phyloP scores from a whole-genome alignment of 2,329 filamentous ascomycete species.

The Davidsoniella neocaledoniae region DNA sequence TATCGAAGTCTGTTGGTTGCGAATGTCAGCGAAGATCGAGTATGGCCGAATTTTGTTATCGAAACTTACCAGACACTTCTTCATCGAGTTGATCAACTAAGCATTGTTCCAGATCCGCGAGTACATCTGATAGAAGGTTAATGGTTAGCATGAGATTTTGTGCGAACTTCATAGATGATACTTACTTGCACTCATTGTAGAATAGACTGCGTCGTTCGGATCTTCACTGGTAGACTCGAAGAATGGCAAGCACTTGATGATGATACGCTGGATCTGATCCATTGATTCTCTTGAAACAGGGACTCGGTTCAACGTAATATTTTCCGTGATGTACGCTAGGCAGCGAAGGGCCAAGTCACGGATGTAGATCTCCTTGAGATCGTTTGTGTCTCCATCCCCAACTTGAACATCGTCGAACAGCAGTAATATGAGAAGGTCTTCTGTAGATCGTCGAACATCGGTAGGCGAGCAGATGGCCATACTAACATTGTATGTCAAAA shows the following conservation, averaged over 20 bases:
- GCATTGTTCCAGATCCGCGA: constrained; percentile 34
- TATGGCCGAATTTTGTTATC: too few species aligned
- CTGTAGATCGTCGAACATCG: constrained; percentile 25
- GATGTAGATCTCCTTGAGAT: too few species aligned
- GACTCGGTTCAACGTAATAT: constrained; percentile 7
- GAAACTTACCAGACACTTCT: constrained; percentile 39
- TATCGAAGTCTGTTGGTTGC: constrained; percentile 2
- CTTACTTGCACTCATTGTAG: constrained; percentile 23
- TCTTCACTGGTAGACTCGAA: constrained; percentile 21
- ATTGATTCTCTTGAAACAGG: constrained; percentile 21
- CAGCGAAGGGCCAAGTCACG: constrained; percentile 23
- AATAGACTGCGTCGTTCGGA: constrained; percentile 20
- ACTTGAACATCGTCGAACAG: too few species aligned
- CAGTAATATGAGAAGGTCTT: constrained; percentile 22
- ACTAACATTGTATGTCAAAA: constrained; percentile 27
- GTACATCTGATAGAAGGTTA: constrained; percentile 20
- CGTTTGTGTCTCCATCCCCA: too few species aligned
- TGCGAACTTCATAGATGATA: constrained; percentile 1
- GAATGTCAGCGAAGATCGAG: background rate
- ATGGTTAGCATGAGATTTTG: background rate
- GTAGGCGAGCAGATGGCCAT: background rate
- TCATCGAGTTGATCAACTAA: constrained; percentile 41
- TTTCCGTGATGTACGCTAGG: constrained; percentile 29
- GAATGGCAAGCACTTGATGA: constrained; percentile 26
- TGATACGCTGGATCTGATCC: constrained; percentile 24